Evolutionary conservation across 805 yeast species (phyloP).

Genomic region (Pichia thaimueangensis): DNA sequence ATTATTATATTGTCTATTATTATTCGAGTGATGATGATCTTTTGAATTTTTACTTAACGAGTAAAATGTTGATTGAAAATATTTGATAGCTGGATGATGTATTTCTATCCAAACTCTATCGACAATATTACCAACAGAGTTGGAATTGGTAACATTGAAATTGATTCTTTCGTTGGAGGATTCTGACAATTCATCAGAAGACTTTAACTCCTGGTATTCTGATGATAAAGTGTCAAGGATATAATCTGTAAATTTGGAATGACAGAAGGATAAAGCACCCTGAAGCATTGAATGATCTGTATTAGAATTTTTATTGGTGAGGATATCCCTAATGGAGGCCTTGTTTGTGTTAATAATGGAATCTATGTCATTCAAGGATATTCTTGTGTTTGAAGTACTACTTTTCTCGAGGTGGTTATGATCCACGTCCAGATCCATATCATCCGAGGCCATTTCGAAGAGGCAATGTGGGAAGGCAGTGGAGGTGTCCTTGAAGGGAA

Average conservation of each 20-base stretch:
- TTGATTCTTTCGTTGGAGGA: background rate
- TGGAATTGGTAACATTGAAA: background rate
- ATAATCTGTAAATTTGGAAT: constrained; percentile 40
- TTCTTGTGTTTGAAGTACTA: too few relatives aligned
- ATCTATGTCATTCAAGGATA: constrained; percentile 14
- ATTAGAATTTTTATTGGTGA: constrained; percentile 20
- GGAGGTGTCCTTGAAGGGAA: too few relatives aligned
- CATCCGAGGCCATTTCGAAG: too few relatives aligned
- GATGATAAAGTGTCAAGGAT: constrained; percentile 34
- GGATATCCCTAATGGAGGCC: constrained; percentile 27
- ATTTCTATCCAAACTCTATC: constrained; percentile 55
- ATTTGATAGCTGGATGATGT: constrained; percentile 58
- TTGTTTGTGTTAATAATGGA: constrained; percentile 20
- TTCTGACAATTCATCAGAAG: background rate
- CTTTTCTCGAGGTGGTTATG: too few relatives aligned
- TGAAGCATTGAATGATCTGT: constrained; percentile 39
- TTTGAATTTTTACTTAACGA: constrained; percentile 8
- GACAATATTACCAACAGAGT: constrained; percentile 31
- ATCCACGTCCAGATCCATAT: too few relatives aligned
- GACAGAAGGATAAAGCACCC: constrained; percentile 44
- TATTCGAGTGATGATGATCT: constrained; percentile 9
- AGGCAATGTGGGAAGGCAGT: too few relatives aligned
- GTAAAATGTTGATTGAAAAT: constrained; percentile 38
- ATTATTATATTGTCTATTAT: constrained; percentile 6
- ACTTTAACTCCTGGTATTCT: constrained; percentile 1